A percentile compares a stretch with the other conserved stretches of the same genome.
Evolutionary conservation across 2,329 filamentous ascomycete genomes (phyloP).

Genomic region (Pseudocercospora macadamiae): DNA sequence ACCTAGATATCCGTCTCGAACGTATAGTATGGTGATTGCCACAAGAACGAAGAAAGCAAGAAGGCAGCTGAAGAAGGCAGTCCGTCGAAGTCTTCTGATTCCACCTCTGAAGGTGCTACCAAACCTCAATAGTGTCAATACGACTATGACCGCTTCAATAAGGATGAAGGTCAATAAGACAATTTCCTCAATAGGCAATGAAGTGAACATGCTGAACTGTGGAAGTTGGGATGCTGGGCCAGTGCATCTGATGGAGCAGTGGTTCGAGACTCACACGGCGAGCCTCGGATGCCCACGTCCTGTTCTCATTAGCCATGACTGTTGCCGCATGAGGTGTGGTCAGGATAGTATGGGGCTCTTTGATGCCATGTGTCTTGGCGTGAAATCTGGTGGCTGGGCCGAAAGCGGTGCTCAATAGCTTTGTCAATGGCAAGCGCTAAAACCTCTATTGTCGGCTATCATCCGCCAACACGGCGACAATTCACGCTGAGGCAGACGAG

Average conservation of each 20-base stretch:
- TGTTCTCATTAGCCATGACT: background rate
- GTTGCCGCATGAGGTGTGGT: constrained; percentile 17
- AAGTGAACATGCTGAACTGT: constrained; percentile 22
- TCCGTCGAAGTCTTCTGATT: constrained; percentile 18
- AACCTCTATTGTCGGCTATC: constrained; percentile 19
- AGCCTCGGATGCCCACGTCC: background rate
- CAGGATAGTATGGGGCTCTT: constrained; percentile 19
- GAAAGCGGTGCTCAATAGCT: constrained; percentile 37
- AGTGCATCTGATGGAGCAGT: background rate
- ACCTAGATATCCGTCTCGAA: constrained; percentile 15
- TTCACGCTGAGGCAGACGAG: background rate
- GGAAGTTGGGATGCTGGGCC: background rate
- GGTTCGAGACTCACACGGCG: background rate
- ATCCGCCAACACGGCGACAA: background rate
- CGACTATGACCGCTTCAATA: constrained; percentile 30
- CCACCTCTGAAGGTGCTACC: constrained; percentile 4
- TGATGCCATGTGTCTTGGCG: constrained; percentile 21
- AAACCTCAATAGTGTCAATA: constrained; percentile 26
- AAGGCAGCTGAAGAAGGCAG: constrained; percentile 17
- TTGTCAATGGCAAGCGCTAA: constrained; percentile 28
- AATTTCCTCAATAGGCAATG: constrained; percentile 31
- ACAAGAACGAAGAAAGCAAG: constrained; percentile 18
- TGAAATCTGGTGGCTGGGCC: constrained; percentile 19
- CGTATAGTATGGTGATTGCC: constrained; percentile 14
- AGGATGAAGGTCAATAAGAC: constrained; percentile 32